These are phyloP conservation scores for Trifolium pratense DNA, from an alignment of 306 rosid species.

Conservation along the genomic window DNA sequence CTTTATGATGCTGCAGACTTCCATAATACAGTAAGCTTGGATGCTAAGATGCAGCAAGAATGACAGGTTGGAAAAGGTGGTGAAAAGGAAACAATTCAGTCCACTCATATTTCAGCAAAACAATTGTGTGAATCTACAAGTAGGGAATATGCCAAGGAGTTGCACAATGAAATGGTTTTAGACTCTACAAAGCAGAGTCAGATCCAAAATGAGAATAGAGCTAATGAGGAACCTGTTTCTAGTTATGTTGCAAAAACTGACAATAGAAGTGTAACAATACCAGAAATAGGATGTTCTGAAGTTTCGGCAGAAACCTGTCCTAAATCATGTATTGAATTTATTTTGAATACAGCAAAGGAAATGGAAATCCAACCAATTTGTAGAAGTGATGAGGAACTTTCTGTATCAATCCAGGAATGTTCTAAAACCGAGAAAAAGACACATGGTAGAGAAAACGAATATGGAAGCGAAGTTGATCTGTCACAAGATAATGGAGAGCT, in stretches of 20 bases:
- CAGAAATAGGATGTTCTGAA: constrained; percentile 38
- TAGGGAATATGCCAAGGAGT: constrained; percentile 42
- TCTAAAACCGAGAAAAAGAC: constrained; percentile 49
- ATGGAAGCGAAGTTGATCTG: constrained; percentile 46
- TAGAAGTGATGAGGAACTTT: constrained; percentile 45
- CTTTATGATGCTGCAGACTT: constrained; percentile 39
- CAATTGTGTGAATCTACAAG: constrained; percentile 42
- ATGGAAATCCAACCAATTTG: constrained; percentile 32
- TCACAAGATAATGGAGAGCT: constrained; percentile 46
- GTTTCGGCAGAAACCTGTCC: constrained; percentile 48
- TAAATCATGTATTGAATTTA: constrained; percentile 33
- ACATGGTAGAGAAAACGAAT: constrained; percentile 14
- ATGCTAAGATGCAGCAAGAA: constrained; percentile 45
- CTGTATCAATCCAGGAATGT: constrained; percentile 46
- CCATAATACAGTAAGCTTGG: constrained; percentile 33
- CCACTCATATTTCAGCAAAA: constrained; percentile 45
- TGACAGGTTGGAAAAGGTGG: constrained; percentile 36
- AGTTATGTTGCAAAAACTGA: constrained; percentile 40
- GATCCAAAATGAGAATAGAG: constrained; percentile 41
- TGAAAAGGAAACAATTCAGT: constrained; percentile 41
- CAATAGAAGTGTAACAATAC: constrained; percentile 32
- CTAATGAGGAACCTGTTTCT: constrained; percentile 43
- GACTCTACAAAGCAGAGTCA: constrained; percentile 43
- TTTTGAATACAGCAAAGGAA: constrained; percentile 41
- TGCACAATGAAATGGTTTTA: constrained; percentile 35